Conservation (phyloP, 768 basidiomycete genomes). For the Clathrus columnatus region DNA sequence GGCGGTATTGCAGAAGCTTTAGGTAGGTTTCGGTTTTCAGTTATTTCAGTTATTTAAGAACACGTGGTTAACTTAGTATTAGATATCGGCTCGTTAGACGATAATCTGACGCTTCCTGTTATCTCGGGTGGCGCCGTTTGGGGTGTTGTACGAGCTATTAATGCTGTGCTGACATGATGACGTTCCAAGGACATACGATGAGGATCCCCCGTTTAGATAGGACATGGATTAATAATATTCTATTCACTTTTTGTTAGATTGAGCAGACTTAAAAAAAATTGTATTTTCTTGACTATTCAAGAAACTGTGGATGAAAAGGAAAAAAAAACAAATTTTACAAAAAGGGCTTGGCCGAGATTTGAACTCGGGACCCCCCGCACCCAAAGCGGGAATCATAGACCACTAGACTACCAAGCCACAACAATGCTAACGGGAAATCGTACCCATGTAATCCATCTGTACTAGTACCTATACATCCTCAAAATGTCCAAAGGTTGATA, state of each 20-base stretch:
- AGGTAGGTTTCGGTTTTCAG: conserved; percentile 35
- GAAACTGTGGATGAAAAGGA: neutral
- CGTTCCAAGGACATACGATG: neutral
- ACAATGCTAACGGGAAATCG: neutral
- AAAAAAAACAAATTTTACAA: neutral
- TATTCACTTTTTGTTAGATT: neutral
- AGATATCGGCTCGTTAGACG: conserved; percentile 83
- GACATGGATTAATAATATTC: too few species aligned
- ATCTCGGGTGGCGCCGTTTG: conserved; percentile 70
- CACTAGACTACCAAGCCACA: conserved; percentile 13
- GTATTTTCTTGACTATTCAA: neutral
- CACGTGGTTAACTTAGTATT: conserved; percentile 1
- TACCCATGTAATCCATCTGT: too few species aligned
- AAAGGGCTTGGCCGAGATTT: conserved; percentile 13
- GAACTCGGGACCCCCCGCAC: conserved; percentile 13
- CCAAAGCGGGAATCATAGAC: conserved; percentile 13
- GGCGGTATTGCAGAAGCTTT: conserved; percentile 85
- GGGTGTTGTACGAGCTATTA: conserved; percentile 26
- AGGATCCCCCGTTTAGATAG: neutral
- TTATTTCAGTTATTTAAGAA: neutral
- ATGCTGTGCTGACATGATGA: neutral
- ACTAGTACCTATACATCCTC: too few species aligned
- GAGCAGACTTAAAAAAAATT: neutral
- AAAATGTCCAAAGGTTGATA: too few species aligned
- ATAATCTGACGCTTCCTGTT: conserved; percentile 85